Evolutionary conservation across 345 rosid species (phyloP), one percentile per base, ranked within the genome.

Genomic region (Citropsis articulata): DNA sequence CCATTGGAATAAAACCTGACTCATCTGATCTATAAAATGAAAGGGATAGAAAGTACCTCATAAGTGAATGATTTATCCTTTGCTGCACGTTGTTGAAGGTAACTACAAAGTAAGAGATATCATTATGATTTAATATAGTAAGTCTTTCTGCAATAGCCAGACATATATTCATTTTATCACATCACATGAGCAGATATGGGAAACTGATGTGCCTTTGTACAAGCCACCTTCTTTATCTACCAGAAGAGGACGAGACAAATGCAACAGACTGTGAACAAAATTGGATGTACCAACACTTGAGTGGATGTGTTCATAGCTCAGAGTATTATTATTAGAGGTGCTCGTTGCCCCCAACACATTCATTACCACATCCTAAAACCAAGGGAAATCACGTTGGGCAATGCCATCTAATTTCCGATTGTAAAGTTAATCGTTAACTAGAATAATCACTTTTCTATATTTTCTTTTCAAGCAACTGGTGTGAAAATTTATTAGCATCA

Each of bases 1-100:
- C 50, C 21, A 21, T 4, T 1, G 28, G 30, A 10, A 13, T 2
- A 18, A 30, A 77, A 30, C 22, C 45, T 13, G 69, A 67, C 14
- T 71, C 35, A 55, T 7, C 28, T 28, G 25, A 68, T 50, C 72
- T 71, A 73, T 40, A 36, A 31, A 66, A 81, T 21, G 57, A 35
- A n/a, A 73, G 56, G 50, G 65, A 83, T 33, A 72, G 77, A 79
- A 38, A 57, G 12, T 80, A 94, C 99, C 99, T 97, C 99, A 60
- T 87, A 97, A 78, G 98, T 85, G 90, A 96, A 94, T 70, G 87
- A 86, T 72, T 90, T 89, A 84, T 97, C 97, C 81, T 91, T 89
- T 80, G 88, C 85, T 0, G 91, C 93, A 68, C 97, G 95, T 68
- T 83, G 82, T 80, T 86, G 91, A 79, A 96, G 97, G 84, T 92